Evolutionary conservation across 371 early-diverging fungal genomes (phyloP), one percentile per base, ranked within the genome.

Genomic region (Funneliformis caledonium): DNA sequence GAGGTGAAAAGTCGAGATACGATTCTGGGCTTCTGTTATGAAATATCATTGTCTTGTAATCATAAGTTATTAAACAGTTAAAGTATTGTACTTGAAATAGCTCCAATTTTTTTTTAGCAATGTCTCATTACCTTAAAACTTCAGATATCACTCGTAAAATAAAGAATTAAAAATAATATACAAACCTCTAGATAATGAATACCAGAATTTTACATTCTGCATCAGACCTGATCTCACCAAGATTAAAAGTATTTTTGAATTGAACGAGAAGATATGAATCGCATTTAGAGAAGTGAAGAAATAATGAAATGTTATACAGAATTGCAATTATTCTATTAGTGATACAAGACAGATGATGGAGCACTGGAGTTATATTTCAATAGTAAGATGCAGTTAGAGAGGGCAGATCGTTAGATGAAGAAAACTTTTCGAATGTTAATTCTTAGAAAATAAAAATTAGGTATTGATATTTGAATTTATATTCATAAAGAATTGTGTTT

Each of bases 311-410:
- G 74, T 74, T 74, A 48, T 74, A 10, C 4, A 42, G 31, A 45
- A 22, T 56, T 74, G 45, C 22, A 19, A 4, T 74, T 59, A 11
- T 74, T 74, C 45, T 31, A 56, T 42, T 74, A 56, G 74, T 74
- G 74, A 56, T 50, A 12, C 74, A 14, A 50, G 74, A 50, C 7
- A 74, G 45, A 33, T 42, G 42, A 31, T n/a, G 22, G n/a, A 3
- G n/a, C n/a, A n/a, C 19, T 73, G 22, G n/a, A n/a, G 9, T 73
- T 73, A 56, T 73, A 73, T n/a, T 73, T 73, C 19, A n/a, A 73
- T n/a, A 73, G 22, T 45, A 45, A 68, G 19, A 8, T 11, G 45
- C 68, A 68, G 2, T 56, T 45, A 56, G 45, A 31, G n/a, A 48
- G 45, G 56, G 74, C 74, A 73, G 26, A 56, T 0, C 33, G 33